Evolutionary conservation across 2,329 filamentous ascomycete species (phyloP), one percentile per base, ranked within the genome.

Genomic region (Botrytis porri): DNA sequence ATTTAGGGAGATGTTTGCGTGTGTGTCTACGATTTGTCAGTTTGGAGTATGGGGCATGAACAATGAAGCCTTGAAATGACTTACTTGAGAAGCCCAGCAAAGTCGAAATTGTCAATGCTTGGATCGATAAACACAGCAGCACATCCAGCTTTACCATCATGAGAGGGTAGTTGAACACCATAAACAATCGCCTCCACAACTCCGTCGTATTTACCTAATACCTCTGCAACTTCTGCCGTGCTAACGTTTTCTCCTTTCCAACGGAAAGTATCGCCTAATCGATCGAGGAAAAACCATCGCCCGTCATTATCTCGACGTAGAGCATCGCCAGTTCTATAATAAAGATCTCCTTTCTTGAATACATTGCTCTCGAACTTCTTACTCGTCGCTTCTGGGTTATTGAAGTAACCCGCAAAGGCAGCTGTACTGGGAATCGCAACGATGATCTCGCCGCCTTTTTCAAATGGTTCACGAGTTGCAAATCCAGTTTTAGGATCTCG

Each of bases 171-270:
- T 37, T 83, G 79, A 4, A 93, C 89, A 39, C 91, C 91, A 79
- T 93, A 93, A 12, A 93, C 90, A 74, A 92, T 92, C 1, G 90
- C 89, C 80, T 93, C 90, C 35, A 85, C 81, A 22, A 92, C 83
- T 1, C 87, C 87, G 0, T 88, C 86, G 77, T 86, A 89, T 41
- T 83, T 82, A 8, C 89, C 89, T 1, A 93, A 81, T 0, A 88
- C 85, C 77, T 91, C 88, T 2, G 89, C 85, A 1, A 93, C 91
- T 81, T 93, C 91, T 18, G 89, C 83, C 59, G 89, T 91, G 18
- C 87, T 89, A 59, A 91, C 88, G 76, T 92, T 91, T 81, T 91
- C 89, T 70, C 88, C 88, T 81, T 93, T 93, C 91, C 91, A 93
- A 45, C 92, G 86, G 81, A 90, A 94, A 0, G 92, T 93, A 80